Conservation (phyloP, 192 early-diverging fungal species). For the Backusella sp. region DNA sequence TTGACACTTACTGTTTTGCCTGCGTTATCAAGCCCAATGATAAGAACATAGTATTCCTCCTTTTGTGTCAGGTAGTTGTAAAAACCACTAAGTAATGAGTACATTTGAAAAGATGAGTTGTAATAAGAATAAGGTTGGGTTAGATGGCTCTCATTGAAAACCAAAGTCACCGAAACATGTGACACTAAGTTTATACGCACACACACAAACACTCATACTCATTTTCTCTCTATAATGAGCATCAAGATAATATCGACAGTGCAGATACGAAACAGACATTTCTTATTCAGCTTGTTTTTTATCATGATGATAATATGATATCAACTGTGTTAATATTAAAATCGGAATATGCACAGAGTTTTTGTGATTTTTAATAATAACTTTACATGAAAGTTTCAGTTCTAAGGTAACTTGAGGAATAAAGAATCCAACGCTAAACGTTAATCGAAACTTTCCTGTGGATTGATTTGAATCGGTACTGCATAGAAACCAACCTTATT, state of each 20-base stretch:
- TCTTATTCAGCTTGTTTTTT: no score
- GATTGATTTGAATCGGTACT: neutral
- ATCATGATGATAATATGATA: no score
- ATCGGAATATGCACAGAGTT: no score
- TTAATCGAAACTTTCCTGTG: neutral
- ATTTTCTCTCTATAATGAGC: no score
- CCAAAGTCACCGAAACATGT: neutral
- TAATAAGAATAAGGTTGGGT: neutral
- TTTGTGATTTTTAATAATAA: no score
- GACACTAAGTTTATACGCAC: neutral
- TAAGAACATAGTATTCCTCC: slow-evolving; percentile 93
- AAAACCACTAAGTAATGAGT: slow-evolving; percentile 86
- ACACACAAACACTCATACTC: no score
- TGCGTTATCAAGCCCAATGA: slow-evolving; percentile 95
- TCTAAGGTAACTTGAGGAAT: neutral
- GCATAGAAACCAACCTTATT: neutral
- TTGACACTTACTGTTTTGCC: slow-evolving; percentile 72
- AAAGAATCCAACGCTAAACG: neutral
- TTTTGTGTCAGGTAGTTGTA: slow-evolving; percentile 86
- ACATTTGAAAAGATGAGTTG: slow-evolving; percentile 60
- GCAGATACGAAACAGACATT: neutral
- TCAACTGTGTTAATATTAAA: no score
- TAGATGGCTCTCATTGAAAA: neutral
- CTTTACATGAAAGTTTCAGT: no score
- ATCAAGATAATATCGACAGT: neutral